Evolutionary conservation across 352 stramenopile genomes (phyloP), one percentile per base, ranked within the genome.

Genomic region (Phytophthora multivora): DNA sequence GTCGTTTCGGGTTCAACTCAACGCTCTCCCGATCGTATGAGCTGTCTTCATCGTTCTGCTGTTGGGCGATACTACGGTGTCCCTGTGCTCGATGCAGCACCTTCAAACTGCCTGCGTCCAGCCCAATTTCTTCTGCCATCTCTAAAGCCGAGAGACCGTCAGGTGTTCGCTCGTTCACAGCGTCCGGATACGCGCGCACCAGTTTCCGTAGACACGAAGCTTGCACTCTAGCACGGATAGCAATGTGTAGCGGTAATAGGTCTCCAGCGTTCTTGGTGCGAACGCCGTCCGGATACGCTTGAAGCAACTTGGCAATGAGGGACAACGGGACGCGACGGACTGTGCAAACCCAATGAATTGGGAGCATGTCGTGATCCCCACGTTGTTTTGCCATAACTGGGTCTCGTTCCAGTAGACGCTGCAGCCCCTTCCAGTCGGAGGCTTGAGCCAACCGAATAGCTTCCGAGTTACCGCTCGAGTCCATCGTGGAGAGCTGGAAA

Each of bases 361-460:
- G 83, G n/a, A 93, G 76, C 86, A 95, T 93, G 62, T 66, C 82
- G 59, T 93, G 89, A 51, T 91, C 81, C n/a, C 80, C 86, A 16
- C 65, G 48, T 35, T 86, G 71, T 15, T 73, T 63, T 6, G 83
- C 86, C 50, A 69, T 66, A 30, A 66, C 53, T 4, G 83, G 79
- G 7, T 74, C 56, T 21, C 79, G 71, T 51, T 90, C 79, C 41
- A 95, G 65, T 3, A 95, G 62, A 1, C 71, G 71, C 66, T 88
- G 76, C 18, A 95, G 77, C 0, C 69, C 75, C 21, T 81, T 77
- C 86, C 86, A 95, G 68, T 95, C 83, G 18, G 79, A 91, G 25
- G 80, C 83, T 55, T 93, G 80, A 10, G 86, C 86, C 31, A 95
- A 73, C 9, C 77, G 82, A 55, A 95, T 83, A 42, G 82, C 86